These are phyloP conservation scores for Allomyces arbusculus DNA, from an alignment of 192 early-diverging fungal genomes.

Conservation along the genomic window DNA sequence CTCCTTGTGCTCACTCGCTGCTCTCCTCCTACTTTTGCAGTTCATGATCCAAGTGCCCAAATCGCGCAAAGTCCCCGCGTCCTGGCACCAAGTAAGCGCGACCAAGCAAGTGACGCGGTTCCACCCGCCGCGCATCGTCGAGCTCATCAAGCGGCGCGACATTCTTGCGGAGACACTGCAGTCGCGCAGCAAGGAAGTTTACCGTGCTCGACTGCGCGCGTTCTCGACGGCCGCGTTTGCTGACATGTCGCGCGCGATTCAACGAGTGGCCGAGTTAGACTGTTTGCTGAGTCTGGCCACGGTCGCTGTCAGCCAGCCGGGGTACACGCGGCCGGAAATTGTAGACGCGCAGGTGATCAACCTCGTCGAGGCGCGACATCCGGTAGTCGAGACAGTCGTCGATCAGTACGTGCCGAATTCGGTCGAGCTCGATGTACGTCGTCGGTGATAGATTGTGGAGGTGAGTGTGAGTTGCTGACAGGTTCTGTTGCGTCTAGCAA, in stretches of 20 bases:
- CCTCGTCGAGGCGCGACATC: constrained; percentile 43
- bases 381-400: constrained; percentile 43
- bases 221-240: constrained; percentile 36
- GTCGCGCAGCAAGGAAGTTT: constrained; percentile 33
- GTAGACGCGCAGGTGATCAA: constrained; percentile 20
- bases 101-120: constrained; percentile 48
- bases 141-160: constrained; percentile 32
- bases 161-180: constrained; percentile 27
- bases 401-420: constrained; percentile 40
- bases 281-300: constrained; percentile 39
- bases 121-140: constrained; percentile 34
- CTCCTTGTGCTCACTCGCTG: constrained; percentile 1
- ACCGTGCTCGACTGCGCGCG: constrained; percentile 26
- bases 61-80: background rate
- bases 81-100: background rate
- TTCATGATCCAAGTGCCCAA: constrained; percentile 6
- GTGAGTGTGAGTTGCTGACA: too few species aligned
- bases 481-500: background rate
- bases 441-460: background rate
- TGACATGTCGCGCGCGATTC: constrained; percentile 20
- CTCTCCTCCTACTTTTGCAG: background rate
- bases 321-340: constrained; percentile 39
- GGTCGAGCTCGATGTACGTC: constrained; percentile 15
- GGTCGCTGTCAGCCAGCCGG: constrained; percentile 22
- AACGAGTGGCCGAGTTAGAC: constrained; percentile 34